A percentile compares a stretch with the other conserved stretches of the same genome.
Conservation (phyloP, 192 early-diverging fungal species). For the Thoreauomyces humboldtii region DNA sequence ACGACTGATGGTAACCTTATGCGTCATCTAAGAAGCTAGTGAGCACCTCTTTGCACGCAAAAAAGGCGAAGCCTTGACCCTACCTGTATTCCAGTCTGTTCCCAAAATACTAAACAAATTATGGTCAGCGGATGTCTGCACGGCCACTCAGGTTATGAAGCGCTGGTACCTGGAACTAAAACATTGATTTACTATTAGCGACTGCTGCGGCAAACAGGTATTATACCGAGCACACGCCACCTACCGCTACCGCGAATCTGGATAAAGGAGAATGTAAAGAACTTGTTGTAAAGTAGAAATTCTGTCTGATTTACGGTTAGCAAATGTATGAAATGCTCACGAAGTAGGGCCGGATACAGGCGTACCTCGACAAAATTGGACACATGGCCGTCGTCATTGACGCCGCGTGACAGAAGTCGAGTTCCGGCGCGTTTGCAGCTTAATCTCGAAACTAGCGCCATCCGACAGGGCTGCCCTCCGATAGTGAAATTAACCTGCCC, state of each 20-base stretch:
- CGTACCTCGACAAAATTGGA: constrained; percentile 99
- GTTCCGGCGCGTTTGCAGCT: constrained; percentile 84
- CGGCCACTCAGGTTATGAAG: no score
- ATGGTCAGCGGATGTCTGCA: no score
- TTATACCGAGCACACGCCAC: no score
- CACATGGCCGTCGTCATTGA: constrained; percentile 94
- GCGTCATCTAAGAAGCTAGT: constrained; percentile 46
- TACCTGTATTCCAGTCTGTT: constrained; percentile 85
- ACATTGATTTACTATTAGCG: no score
- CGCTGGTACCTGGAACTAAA: no score
- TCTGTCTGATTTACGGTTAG: no score
- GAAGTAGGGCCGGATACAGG: not conserved
- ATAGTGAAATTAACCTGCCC: constrained; percentile 43
- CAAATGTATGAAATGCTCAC: constrained; percentile 21
- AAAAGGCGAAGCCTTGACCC: constrained; percentile 23
- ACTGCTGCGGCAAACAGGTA: no score
- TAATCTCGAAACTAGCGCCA: constrained; percentile 66
- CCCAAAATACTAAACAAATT: constrained; percentile 98
- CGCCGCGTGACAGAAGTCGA: constrained; percentile 89
- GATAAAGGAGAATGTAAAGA: constrained; percentile 67
- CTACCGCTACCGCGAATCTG: constrained; percentile 86
- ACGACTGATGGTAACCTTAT: constrained; percentile 83
- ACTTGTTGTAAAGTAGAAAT: constrained; percentile 63
- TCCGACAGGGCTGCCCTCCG: constrained; percentile 31
- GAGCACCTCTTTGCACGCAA: not conserved